A percentile compares a stretch with the other conserved stretches of the same genome.
phyloP scores from a whole-genome alignment of 345 rosid genomes.

The Litchi chinensis region DNA sequence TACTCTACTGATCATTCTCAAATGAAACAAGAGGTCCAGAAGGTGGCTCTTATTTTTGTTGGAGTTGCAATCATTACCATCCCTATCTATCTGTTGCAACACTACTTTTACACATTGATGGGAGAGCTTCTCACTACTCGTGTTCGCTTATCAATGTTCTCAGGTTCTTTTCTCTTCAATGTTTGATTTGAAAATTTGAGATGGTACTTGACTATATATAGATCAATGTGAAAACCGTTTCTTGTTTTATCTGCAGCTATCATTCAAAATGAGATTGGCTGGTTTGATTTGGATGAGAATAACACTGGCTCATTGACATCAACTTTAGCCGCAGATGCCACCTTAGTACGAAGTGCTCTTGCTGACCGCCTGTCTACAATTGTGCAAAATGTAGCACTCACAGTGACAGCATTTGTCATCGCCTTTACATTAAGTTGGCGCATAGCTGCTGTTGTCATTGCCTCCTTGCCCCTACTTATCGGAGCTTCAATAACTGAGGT shows the following conservation, averaged over 20 bases:
- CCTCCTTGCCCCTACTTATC: slow-evolving; percentile 76
- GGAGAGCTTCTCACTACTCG: slow-evolving; percentile 81
- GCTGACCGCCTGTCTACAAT: slow-evolving; percentile 85
- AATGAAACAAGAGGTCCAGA: slow-evolving; percentile 51
- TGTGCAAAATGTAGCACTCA: slow-evolving; percentile 76
- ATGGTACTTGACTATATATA: background rate
- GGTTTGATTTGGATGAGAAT: slow-evolving; percentile 90
- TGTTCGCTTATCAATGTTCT: slow-evolving; percentile 67
- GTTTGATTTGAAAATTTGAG: background rate
- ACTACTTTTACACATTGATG: slow-evolving; percentile 78
- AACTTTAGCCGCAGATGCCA: slow-evolving; percentile 80
- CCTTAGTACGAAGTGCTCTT: slow-evolving; percentile 68
- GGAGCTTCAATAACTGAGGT: slow-evolving; percentile 81
- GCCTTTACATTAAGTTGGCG: slow-evolving; percentile 82
- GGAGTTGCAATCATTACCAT: slow-evolving; percentile 50
- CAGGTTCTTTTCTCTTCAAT: slow-evolving; percentile 48
- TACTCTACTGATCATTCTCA: slow-evolving; percentile 46
- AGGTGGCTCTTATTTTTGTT: slow-evolving; percentile 50
- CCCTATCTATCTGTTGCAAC: slow-evolving; percentile 73
- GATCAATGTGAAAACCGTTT: slow-evolving; percentile 10
- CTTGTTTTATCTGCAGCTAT: slow-evolving; percentile 58
- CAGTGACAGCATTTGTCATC: slow-evolving; percentile 65
- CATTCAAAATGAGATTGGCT: slow-evolving; percentile 77
- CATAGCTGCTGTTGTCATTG: slow-evolving; percentile 69
- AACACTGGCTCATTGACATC: slow-evolving; percentile 65